phyloP scores from a whole-genome alignment of 495 filamentous ascomycete genomes.

The Aspergillus panamensis region DNA sequence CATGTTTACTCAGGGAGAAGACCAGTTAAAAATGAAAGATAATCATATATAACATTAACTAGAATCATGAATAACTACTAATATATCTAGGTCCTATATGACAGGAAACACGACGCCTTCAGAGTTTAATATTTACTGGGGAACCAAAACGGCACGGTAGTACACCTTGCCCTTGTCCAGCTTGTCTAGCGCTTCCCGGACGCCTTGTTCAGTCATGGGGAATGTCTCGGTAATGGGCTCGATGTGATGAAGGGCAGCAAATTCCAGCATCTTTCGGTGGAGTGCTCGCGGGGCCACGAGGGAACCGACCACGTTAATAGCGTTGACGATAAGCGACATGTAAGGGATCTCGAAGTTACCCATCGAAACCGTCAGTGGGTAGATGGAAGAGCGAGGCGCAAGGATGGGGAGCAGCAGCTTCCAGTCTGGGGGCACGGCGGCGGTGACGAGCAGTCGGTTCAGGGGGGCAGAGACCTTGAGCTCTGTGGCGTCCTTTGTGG shows the following conservation, averaged over 20 bases:
- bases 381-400: conserved; percentile 3
- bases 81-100: too few relatives aligned
- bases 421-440: conserved; percentile 13
- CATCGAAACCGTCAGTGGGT: conserved; percentile 5
- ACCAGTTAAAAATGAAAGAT: too few relatives aligned
- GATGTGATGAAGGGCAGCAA: conserved; percentile 11
- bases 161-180: conserved; percentile 12
- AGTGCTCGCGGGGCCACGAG: neutral
- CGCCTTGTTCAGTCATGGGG: conserved; percentile 11
- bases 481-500: conserved; percentile 10
- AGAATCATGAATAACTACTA: too few relatives aligned
- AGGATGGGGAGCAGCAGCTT: conserved; percentile 11
- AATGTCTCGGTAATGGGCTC: conserved; percentile 13
- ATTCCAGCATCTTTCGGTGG: conserved; percentile 13
- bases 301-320: conserved; percentile 9
- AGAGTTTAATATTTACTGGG: neutral
- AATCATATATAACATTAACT: too few relatives aligned
- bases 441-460: conserved; percentile 10
- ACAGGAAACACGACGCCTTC: too few relatives aligned
- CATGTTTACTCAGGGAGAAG: too few relatives aligned
- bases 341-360: conserved; percentile 16
- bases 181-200: conserved; percentile 11
- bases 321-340: conserved; percentile 7
- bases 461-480: conserved; percentile 1
- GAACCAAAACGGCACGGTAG: conserved; percentile 14